Conservation (phyloP, 345 rosid species). For the Acer yangbiense region DNA sequence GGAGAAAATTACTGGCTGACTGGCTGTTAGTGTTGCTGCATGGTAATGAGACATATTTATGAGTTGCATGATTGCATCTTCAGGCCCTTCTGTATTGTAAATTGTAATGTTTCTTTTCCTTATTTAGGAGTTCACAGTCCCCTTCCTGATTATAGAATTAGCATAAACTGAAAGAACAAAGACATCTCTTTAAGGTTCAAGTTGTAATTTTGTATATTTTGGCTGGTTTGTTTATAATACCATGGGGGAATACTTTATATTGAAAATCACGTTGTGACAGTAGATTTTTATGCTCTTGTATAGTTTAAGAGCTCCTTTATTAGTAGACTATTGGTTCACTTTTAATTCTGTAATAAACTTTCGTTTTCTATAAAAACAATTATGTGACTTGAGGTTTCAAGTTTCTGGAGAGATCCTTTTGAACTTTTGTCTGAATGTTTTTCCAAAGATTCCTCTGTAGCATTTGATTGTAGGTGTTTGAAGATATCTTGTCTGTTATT, state of each 20-base stretch:
- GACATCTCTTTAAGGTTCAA: neutral
- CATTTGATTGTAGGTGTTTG: neutral
- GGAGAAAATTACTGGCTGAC: neutral
- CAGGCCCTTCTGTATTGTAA: slow-evolving; percentile 1
- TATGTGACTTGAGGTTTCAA: neutral
- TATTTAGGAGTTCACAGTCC: neutral
- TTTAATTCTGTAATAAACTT: neutral
- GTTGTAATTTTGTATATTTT: neutral
- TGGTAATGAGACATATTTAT: neutral
- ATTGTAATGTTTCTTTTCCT: neutral
- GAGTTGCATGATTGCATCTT: neutral
- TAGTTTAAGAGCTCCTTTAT: neutral
- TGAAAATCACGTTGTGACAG: neutral
- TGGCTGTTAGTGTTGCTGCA: neutral
- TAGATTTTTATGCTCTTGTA: neutral
- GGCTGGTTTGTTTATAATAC: no score
- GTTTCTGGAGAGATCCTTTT: neutral
- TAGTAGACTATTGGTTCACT: neutral
- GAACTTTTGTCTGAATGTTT: neutral
- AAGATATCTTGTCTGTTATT: slow-evolving; percentile 6
- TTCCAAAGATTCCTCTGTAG: slow-evolving; percentile 7
- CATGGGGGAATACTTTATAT: neutral
- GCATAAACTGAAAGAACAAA: neutral
- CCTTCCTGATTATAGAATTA: neutral
- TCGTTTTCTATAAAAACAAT: neutral